These are phyloP conservation scores for Paramecium biaurelia DNA, from an alignment of 73 alveolate genomes.

Conservation along the genomic window DNA sequence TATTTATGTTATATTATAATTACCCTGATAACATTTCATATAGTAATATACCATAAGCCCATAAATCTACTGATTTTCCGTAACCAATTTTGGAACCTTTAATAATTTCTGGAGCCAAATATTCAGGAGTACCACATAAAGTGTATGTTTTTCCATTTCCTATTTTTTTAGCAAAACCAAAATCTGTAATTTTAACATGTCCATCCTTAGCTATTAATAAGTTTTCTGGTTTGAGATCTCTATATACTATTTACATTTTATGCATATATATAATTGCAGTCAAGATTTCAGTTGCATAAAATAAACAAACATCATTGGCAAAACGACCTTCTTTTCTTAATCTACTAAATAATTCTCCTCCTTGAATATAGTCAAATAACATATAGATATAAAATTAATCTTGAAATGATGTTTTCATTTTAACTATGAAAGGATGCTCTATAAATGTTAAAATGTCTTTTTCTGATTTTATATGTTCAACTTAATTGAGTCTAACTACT, in stretches of 20 bases:
- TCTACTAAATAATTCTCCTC: conserved; percentile 90
- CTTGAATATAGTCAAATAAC: conserved; percentile 87
- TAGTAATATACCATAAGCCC: conserved; percentile 91
- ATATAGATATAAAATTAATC: conserved; percentile 81
- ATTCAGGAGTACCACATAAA: conserved; percentile 91
- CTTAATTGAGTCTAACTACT: conserved; percentile 88
- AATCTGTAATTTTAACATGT: conserved; percentile 80
- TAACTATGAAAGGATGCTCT: conserved; percentile 65
- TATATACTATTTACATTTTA: conserved; percentile 74
- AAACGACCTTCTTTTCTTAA: conserved; percentile 86
- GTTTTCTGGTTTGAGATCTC: conserved; percentile 92
- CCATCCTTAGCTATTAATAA: conserved; percentile 84
- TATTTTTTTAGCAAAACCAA: conserved; percentile 84
- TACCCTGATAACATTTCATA: conserved; percentile 90
- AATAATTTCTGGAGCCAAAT: conserved; percentile 89
- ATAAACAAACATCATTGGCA: conserved; percentile 91
- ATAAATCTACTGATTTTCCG: conserved; percentile 87
- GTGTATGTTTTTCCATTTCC: conserved; percentile 81
- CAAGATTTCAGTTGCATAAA: conserved; percentile 81
- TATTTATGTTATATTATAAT: background rate
- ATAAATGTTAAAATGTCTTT: conserved; percentile 51
- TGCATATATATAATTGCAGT: conserved; percentile 82
- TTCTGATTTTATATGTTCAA: conserved; percentile 68
- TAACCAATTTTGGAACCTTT: conserved; percentile 76
- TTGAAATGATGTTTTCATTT: conserved; percentile 76